Percentiles rank a stretch among this genome's conserved stretches.
These are phyloP conservation scores for Polytrichum commune DNA, from an alignment of 225 moss, liverwort and hornwort genomes.

Conservation along the genomic window DNA sequence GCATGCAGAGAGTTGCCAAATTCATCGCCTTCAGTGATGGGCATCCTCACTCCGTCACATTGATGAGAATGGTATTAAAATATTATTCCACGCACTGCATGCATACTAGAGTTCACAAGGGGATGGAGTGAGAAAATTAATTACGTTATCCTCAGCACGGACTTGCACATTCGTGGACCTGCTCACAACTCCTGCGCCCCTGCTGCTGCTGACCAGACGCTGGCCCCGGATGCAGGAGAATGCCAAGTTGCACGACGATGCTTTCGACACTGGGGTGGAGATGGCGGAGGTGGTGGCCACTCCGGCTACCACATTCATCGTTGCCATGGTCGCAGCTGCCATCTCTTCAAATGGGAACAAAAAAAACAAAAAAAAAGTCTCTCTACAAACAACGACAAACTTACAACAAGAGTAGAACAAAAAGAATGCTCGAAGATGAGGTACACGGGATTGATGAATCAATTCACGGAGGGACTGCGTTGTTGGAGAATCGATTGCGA, in stretches of 20 bases:
- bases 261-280: slow-evolving; percentile 1
- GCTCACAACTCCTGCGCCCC: background rate
- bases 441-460: no score
- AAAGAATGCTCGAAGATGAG: no score
- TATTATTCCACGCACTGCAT: no score
- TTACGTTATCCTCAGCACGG: slow-evolving; percentile 34
- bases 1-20: no score
- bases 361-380: no score
- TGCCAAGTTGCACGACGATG: slow-evolving; percentile 9
- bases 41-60: no score
- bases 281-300: slow-evolving; percentile 23
- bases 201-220: slow-evolving; percentile 16
- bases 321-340: slow-evolving; percentile 46
- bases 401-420: background rate
- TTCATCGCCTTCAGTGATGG: no score
- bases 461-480: no score
- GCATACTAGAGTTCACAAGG: no score
- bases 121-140: no score
- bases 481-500: background rate
- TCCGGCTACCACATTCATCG: slow-evolving; percentile 20
- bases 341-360: background rate
- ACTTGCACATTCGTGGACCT: slow-evolving; percentile 25
- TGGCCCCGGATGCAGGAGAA: slow-evolving; percentile 31
- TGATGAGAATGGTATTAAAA: no score
- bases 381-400: background rate